Evolutionary conservation across 495 filamentous ascomycete genomes (phyloP).

Genomic region (Cladorrhinum samala): DNA sequence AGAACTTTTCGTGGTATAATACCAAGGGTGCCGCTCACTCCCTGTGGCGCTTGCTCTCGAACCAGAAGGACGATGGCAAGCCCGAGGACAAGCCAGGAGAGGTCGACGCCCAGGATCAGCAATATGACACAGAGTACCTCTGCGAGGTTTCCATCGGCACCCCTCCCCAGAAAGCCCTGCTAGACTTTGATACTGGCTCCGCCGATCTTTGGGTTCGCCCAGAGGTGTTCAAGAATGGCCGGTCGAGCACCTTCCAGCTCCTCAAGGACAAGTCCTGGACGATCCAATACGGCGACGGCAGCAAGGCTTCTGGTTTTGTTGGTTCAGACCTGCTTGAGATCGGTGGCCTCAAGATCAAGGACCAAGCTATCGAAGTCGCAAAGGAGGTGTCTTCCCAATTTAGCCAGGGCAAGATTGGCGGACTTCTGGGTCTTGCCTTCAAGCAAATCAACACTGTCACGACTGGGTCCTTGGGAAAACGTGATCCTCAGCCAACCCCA

Average conservation of each 20-base stretch:
- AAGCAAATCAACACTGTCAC: conserved; percentile 62
- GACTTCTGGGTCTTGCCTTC: conserved; percentile 68
- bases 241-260: conserved; percentile 58
- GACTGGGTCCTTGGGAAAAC: conserved; percentile 30
- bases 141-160: conserved; percentile 62
- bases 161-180: conserved; percentile 55
- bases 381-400: conserved; percentile 59
- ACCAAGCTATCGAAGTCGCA: conserved; percentile 66
- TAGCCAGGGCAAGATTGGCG: conserved; percentile 54
- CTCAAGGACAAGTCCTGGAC: conserved; percentile 51
- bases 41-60: conserved; percentile 34
- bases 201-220: conserved; percentile 62
- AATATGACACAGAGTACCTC: conserved; percentile 68
- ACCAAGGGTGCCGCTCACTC: conserved; percentile 39
- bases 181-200: conserved; percentile 76
- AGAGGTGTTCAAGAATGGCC: conserved; percentile 50
- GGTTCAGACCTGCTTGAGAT: conserved; percentile 63
- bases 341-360: conserved; percentile 61
- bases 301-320: conserved; percentile 62
- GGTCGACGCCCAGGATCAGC: conserved; percentile 64
- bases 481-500: conserved; percentile 57
- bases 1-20: too few species aligned
- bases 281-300: conserved; percentile 70
- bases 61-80: conserved; percentile 48
- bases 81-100: conserved; percentile 37